These are phyloP conservation scores for Austroboletus eburneus DNA, from an alignment of 768 basidiomycete genomes.

Conservation along the genomic window DNA sequence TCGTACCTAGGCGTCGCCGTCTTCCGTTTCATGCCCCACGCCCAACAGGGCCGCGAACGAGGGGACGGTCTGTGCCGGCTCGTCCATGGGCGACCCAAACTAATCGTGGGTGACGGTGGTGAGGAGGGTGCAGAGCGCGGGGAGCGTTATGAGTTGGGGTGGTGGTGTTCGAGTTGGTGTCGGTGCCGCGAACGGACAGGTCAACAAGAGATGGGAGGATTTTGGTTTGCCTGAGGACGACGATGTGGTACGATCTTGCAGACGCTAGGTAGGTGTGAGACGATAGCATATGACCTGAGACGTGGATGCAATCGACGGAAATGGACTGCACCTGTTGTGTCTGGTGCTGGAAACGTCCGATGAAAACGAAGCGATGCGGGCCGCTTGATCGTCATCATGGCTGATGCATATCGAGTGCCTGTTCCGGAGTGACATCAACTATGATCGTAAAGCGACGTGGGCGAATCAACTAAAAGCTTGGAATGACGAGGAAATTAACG, in stretches of 20 bases:
- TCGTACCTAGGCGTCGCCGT: slow-evolving; percentile 8
- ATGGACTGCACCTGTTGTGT: slow-evolving; percentile 33
- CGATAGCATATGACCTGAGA: neutral
- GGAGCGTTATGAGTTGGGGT: slow-evolving; percentile 24
- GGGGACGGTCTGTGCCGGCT: slow-evolving; percentile 8
- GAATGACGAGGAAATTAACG: too few species aligned
- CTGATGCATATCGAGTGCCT: slow-evolving; percentile 29
- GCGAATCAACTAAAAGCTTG: neutral
- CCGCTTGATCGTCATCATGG: slow-evolving; percentile 14
- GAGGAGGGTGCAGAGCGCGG: slow-evolving; percentile 38
- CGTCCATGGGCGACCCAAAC: slow-evolving; percentile 54
- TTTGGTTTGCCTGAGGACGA: slow-evolving; percentile 11
- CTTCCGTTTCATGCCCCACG: slow-evolving; percentile 5
- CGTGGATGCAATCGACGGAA: too few species aligned
- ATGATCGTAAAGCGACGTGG: neutral
- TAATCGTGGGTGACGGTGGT: slow-evolving; percentile 66
- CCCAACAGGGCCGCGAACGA: slow-evolving; percentile 11
- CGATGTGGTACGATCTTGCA: slow-evolving; percentile 28
- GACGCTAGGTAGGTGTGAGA: slow-evolving; percentile 24
- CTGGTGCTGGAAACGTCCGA: too few species aligned
- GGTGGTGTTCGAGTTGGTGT: too few species aligned
- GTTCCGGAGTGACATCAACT: slow-evolving; percentile 23
- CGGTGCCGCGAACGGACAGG: slow-evolving; percentile 10
- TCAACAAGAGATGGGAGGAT: slow-evolving; percentile 30
- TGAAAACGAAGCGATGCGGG: slow-evolving; percentile 15